These are phyloP conservation scores for Tetrapyrgos nigripes DNA, from an alignment of 1,284 basidiomycete species.

Conservation along the genomic window DNA sequence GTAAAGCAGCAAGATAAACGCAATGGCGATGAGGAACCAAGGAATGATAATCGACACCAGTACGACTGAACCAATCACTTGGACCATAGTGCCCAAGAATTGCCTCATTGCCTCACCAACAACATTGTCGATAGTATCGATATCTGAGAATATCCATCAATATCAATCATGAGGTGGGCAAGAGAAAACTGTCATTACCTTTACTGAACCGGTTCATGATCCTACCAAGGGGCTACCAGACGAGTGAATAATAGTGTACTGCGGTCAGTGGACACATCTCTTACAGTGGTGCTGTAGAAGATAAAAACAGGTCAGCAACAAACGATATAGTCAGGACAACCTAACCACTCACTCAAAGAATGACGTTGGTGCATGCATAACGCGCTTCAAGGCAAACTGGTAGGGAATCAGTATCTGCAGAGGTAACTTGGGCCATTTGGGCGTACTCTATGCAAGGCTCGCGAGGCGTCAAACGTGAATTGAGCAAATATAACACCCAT, in stretches of 20 bases:
- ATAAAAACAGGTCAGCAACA: neutral
- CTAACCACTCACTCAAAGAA: constrained; percentile 71
- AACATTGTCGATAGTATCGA: constrained; percentile 87
- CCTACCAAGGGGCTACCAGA: constrained; percentile 76
- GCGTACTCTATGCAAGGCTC: constrained; percentile 39
- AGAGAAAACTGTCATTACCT: constrained; percentile 33
- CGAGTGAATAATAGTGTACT: neutral
- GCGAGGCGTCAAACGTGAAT: constrained; percentile 67
- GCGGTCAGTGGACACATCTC: constrained; percentile 24
- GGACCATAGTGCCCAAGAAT: constrained; percentile 4
- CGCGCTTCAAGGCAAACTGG: constrained; percentile 62
- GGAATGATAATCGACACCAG: constrained; percentile 81
- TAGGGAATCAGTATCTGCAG: constrained; percentile 24
- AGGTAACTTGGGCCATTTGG: neutral
- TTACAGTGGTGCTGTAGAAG: constrained; percentile 2
- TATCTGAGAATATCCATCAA: constrained; percentile 42
- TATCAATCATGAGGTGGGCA: neutral
- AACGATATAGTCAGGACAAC: no score
- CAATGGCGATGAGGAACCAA: constrained; percentile 84
- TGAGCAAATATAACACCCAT: constrained; percentile 60
- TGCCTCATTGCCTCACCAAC: constrained; percentile 50
- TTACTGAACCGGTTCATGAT: constrained; percentile 89
- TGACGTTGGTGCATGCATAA: constrained; percentile 81
- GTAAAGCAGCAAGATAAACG: constrained; percentile 62
- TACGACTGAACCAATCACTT: constrained; percentile 77